Percentiles rank a stretch among this genome's conserved stretches.
phyloP scores from a whole-genome alignment of 2,329 filamentous ascomycete genomes.

The Pseudogymnoascus verrucosus region DNA sequence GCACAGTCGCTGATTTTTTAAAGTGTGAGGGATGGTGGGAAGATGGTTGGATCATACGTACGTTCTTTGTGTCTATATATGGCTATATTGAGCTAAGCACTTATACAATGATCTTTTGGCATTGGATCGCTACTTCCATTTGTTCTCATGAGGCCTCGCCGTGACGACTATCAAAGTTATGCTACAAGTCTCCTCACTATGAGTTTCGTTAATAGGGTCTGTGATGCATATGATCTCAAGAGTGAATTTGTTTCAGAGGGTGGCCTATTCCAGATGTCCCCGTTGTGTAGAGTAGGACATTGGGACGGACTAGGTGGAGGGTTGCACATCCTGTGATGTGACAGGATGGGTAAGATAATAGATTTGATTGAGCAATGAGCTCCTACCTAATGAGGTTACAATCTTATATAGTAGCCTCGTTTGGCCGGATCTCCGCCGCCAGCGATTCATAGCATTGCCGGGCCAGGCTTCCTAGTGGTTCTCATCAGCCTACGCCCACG shows the following conservation, averaged over 20 bases:
- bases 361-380: background rate
- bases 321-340: background rate
- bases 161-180: no score
- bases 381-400: background rate
- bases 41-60: background rate
- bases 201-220: no score
- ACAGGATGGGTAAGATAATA: background rate
- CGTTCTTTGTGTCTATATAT: background rate
- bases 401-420: background rate
- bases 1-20: background rate
- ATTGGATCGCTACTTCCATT: background rate
- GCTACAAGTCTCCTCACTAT: no score
- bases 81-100: background rate
- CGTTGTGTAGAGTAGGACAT: background rate
- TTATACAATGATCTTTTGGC: background rate
- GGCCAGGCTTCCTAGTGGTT: background rate
- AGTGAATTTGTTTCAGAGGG: no score
- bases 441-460: background rate
- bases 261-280: no score
- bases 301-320: background rate
- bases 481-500: background rate
- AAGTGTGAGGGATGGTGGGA: background rate
- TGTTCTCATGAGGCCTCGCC: background rate
- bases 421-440: background rate
- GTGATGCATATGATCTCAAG: no score